Evolutionary conservation across 1,284 basidiomycete species (phyloP), one percentile per base, ranked within the genome.

Genomic region (Xerocomus amazonicus): DNA sequence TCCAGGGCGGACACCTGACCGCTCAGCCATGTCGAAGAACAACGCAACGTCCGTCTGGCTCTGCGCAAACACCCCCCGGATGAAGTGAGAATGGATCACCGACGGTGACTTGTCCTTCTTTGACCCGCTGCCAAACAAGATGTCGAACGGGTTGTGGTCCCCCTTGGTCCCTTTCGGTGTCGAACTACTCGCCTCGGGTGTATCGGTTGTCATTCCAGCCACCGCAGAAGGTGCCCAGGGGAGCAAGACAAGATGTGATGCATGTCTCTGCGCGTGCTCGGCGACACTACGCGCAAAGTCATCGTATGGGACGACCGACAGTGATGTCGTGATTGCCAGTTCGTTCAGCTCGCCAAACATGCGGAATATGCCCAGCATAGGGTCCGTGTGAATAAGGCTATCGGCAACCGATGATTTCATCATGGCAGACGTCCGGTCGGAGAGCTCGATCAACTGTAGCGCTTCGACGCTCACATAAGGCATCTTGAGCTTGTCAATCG

Each of bases 361-460:
- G 47, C 81, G 80, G 72, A 93, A 91, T 49, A 97, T 83, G 35
- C 87, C 80, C 5, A 96, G 75, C 3, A 96, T 69, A 0, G 92
- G 84, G 59, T 99, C 96, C 26, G 82, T 83, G 19, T 75, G 79
- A 19, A 90, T 71, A 42, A 92, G 72, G 7, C 82, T 76, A 53
- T 90, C 83, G 0, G 78, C 79, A n/a, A 80, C 83, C 9, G 90
- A 87, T 4, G 90, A 92, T 61, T 85, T 89, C 81, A 97, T 87
- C 50, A 97, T 87, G 0, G 90, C 89, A 1, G 90, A 95, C 1
- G 90, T 90, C 57, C 95, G 88, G 49, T 95, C 90, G 0, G 93
- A 92, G 19, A 97, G 80, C 66, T 96, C 93, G 50, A 96, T 82
- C 16, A 97, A 77, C 28, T 92, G 85, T 12, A 96, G 79, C 0